phyloP scores from a whole-genome alignment of 306 rosid species.

The Pyrus betulifolia region DNA sequence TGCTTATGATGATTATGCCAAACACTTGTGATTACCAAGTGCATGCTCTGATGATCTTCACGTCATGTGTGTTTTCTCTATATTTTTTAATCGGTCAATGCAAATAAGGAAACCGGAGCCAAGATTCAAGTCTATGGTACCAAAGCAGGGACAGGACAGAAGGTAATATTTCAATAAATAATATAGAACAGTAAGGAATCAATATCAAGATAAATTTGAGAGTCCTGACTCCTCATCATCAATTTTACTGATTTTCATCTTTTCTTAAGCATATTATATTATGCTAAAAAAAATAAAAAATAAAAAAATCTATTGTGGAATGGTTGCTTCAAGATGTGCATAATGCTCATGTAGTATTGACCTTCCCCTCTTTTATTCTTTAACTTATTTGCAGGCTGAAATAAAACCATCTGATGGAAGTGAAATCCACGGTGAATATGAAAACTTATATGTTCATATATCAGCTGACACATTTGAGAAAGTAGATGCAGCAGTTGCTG shows the following conservation, averaged over 20 bases:
- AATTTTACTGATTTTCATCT: neutral
- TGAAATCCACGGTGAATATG: slow-evolving; percentile 42
- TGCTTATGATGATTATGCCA: neutral
- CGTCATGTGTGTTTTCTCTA: neutral
- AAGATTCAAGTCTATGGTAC: slow-evolving; percentile 65
- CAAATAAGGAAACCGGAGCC: slow-evolving; percentile 80
- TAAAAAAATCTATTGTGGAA: too few species aligned
- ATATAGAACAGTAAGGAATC: neutral
- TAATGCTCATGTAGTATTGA: neutral
- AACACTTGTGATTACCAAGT: neutral
- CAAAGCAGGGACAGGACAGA: slow-evolving; percentile 56
- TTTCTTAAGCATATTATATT: neutral
- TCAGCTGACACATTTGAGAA: slow-evolving; percentile 88
- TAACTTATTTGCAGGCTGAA: slow-evolving; percentile 41
- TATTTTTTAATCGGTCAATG: slow-evolving; percentile 1
- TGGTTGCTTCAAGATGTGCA: neutral
- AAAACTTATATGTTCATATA: slow-evolving; percentile 57
- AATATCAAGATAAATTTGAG: neutral
- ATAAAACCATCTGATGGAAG: slow-evolving; percentile 54
- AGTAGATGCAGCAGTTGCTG: slow-evolving; percentile 82
- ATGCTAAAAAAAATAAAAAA: too few species aligned
- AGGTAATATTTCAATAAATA: slow-evolving; percentile 30
- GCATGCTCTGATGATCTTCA: neutral
- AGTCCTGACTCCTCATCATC: neutral
- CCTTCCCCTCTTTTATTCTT: slow-evolving; percentile 11